Conservation (phyloP, 1,284 basidiomycete species). For the Somion occarium region DNA sequence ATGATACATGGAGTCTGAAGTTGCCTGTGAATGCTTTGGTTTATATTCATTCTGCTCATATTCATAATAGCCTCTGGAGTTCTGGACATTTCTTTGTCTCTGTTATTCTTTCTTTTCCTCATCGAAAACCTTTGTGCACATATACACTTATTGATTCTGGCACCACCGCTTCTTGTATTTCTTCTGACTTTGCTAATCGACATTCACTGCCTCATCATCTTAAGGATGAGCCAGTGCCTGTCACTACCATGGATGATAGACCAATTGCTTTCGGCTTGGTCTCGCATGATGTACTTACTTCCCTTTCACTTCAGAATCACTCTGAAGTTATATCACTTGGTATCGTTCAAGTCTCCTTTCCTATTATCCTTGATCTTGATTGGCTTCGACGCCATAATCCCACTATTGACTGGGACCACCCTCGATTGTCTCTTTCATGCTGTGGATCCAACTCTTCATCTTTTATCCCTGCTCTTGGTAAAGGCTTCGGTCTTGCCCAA, state of each 20-base stretch:
- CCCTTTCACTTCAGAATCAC: conserved; percentile 23
- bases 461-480: conserved; percentile 6
- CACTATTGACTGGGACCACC: not conserved
- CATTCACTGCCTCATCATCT: conserved; percentile 26
- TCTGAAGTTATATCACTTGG: conserved; percentile 13
- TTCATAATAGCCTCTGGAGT: conserved; percentile 11
- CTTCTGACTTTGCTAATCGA: conserved; percentile 24
- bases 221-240: conserved; percentile 26
- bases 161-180: conserved; percentile 32
- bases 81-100: conserved; percentile 31
- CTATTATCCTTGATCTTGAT: conserved; percentile 7
- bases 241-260: conserved; percentile 30
- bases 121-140: conserved; percentile 22
- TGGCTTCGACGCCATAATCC: conserved; percentile 10
- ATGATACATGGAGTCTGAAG: not conserved
- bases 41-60: conserved; percentile 7
- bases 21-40: not conserved
- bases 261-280: conserved; percentile 32
- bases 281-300: conserved; percentile 30
- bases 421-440: conserved; percentile 22
- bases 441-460: conserved; percentile 29
- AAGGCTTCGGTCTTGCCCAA: conserved; percentile 15
- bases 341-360: conserved; percentile 20
- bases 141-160: conserved; percentile 33
- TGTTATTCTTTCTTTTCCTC: conserved; percentile 28